Evolutionary conservation across 2,329 filamentous ascomycete genomes (phyloP).

Genomic region (Rachicladosporium sp.): DNA sequence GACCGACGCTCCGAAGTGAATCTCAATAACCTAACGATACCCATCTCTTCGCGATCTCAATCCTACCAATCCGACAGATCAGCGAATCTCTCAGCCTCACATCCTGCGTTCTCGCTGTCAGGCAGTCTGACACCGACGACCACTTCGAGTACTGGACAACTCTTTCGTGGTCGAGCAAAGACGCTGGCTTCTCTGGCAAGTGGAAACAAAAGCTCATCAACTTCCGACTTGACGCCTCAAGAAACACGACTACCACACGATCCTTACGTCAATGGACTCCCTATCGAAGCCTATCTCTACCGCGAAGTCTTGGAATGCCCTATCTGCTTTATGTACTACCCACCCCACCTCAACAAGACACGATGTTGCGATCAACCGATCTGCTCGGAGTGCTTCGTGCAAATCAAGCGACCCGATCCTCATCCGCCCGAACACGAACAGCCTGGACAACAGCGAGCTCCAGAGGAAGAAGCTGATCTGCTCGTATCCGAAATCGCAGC

Average conservation of each 20-base stretch:
- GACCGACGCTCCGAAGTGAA: conserved; percentile 46
- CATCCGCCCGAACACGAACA: conserved; percentile 62
- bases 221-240: conserved; percentile 57
- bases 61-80: conserved; percentile 67
- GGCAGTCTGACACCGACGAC: conserved; percentile 31
- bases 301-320: conserved; percentile 84
- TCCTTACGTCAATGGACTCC: conserved; percentile 86
- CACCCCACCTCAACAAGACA: conserved; percentile 85
- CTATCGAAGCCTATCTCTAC: conserved; percentile 84
- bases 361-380: conserved; percentile 93
- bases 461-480: conserved; percentile 42
- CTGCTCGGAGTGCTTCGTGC: conserved; percentile 97
- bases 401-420: conserved; percentile 90
- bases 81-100: conserved; percentile 45
- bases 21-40: conserved; percentile 62
- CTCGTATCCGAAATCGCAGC: conserved; percentile 83
- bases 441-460: conserved; percentile 20
- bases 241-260: conserved; percentile 73
- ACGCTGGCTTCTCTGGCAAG: conserved; percentile 73
- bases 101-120: conserved; percentile 41
- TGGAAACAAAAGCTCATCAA: conserved; percentile 51
- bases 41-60: conserved; percentile 63
- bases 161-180: conserved; percentile 74
- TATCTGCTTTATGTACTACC: conserved; percentile 93
- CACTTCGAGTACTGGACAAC: conserved; percentile 36